Evolutionary conservation across 176 grass and related monocot species (phyloP), one percentile per base, ranked within the genome.

Genomic region (Ensete ventricosum): DNA sequence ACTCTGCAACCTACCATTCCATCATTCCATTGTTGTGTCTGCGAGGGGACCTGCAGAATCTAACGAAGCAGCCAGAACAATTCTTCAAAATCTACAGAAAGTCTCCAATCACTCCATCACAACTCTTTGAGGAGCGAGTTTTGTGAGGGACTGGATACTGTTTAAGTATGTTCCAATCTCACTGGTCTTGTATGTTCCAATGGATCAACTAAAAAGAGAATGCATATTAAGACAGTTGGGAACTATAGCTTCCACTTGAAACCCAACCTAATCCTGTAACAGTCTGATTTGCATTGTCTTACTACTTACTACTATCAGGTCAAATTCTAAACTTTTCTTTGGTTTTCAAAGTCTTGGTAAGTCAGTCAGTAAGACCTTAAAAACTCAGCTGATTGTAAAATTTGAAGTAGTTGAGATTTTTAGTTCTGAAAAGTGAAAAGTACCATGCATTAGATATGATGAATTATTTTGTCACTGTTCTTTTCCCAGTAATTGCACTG

Each of bases 1-100:
- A 93, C 75, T 91, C 93, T 54, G 75, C 90, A n/a, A 80, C 80
- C 69, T 97, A 96, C 75, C 92, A 97, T 79, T 76, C 81, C 26
- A 72, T 74, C 72, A 84, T 92, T 84, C 75, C 81, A 73, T 87
- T 79, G 66, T 84, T 92, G 68, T 97, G 90, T 83, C 82, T 63
- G 1, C 88, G 85, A 88, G 89, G 92, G 64, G 85, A 92, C 48
- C 50, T 88, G 67, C 73, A 87, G 54, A 83, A 88, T 89, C 87
- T 73, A 84, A 91, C 49, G 82, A 81, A 76, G 84, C 79, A 73
- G 73, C 88, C 74, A 91, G 90, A 81, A 54, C 87, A 81, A 92
- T 97, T 90, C 76, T 97, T 83, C 79, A 52, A 71, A 92, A 92
- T 85, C 88, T 83, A 71, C 76, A 83, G 71, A 82, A 86, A 86